These are phyloP conservation scores for Seiridium cupressi DNA, from an alignment of 2,329 filamentous ascomycete genomes.

Conservation along the genomic window DNA sequence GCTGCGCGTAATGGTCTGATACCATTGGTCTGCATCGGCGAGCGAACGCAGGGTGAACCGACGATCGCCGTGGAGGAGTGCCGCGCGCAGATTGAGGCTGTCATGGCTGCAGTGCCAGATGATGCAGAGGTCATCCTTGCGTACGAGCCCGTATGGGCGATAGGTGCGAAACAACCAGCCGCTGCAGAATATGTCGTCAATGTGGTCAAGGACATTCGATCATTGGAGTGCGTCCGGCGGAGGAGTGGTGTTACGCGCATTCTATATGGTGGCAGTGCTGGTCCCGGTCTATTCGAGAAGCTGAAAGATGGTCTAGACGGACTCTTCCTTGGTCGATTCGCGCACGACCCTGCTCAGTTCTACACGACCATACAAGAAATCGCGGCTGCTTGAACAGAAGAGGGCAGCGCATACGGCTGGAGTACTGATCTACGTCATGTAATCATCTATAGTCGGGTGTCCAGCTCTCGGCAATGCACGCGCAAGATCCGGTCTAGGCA, in stretches of 20 bases:
- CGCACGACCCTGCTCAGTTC: conserved; percentile 72
- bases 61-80: conserved; percentile 65
- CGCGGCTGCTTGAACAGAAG: conserved; percentile 34
- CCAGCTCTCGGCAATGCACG: too few species aligned
- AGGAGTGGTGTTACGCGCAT: conserved; percentile 63
- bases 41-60: conserved; percentile 53
- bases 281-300: conserved; percentile 70
- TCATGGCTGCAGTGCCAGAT: conserved; percentile 58
- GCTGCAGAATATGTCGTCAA: conserved; percentile 68
- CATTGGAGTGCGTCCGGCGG: conserved; percentile 45
- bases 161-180: conserved; percentile 72
- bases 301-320: conserved; percentile 73
- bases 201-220: conserved; percentile 64
- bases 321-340: conserved; percentile 78
- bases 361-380: conserved; percentile 72
- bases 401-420: too few species aligned
- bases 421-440: too few species aligned
- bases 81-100: conserved; percentile 60
- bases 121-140: conserved; percentile 72
- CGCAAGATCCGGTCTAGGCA: too few species aligned
- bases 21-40: conserved; percentile 79
- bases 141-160: conserved; percentile 89
- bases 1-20: conserved; percentile 68
- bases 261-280: conserved; percentile 80
- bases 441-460: too few species aligned